Conservation (phyloP, 176 grass and related monocot species). For the Tillandsia leiboldiana region DNA sequence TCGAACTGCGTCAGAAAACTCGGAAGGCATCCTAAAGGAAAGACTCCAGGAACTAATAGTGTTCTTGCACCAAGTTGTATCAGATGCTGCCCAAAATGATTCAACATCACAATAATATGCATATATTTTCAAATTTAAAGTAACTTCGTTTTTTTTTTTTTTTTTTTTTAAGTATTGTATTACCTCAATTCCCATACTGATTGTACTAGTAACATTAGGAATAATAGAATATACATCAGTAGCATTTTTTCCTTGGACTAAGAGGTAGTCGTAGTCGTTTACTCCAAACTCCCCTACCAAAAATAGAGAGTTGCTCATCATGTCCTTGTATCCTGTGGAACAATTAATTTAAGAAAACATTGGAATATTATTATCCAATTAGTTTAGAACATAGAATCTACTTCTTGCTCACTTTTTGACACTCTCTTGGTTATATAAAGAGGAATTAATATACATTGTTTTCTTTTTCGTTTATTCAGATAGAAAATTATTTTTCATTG, state of each 20-base stretch:
- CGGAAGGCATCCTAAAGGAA: slow-evolving; percentile 61
- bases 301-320: slow-evolving; percentile 39
- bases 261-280: slow-evolving; percentile 58
- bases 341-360: neutral
- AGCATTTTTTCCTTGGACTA: slow-evolving; percentile 16
- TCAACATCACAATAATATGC: too few relatives aligned
- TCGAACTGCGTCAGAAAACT: slow-evolving; percentile 35
- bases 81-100: slow-evolving; percentile 30
- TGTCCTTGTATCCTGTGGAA: neutral
- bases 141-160: too few relatives aligned
- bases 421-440: too few relatives aligned
- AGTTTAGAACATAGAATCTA: too few relatives aligned
- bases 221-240: slow-evolving; percentile 40
- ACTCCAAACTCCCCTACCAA: slow-evolving; percentile 54
- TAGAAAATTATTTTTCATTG: too few relatives aligned
- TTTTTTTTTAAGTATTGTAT: too few relatives aligned
- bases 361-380: too few relatives aligned
- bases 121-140: too few relatives aligned
- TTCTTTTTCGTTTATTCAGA: too few relatives aligned
- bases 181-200: slow-evolving; percentile 3
- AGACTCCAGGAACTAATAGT: slow-evolving; percentile 69
- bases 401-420: too few relatives aligned
- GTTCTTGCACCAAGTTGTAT: slow-evolving; percentile 47
- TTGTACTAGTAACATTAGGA: slow-evolving; percentile 22
- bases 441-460: too few relatives aligned